Evolutionary conservation across 1,139 yeast genomes (phyloP), one percentile per base, ranked within the genome.

Genomic region (Spathaspora sp.): DNA sequence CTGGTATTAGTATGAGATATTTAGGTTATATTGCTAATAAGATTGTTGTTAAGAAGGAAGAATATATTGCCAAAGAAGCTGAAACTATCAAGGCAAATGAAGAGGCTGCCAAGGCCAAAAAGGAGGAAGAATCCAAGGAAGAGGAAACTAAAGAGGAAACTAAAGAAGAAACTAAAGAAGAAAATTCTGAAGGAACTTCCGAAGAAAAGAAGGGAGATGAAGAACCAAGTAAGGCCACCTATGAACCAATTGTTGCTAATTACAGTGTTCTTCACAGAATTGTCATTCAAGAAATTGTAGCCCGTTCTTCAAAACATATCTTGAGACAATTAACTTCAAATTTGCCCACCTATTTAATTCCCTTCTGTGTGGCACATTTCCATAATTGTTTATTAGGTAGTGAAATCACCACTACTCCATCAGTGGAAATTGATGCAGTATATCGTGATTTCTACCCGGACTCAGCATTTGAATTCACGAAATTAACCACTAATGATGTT

Each of bases 1-100:
- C 75, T 45, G 99, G 99, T 74, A 85, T 93, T 61, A 91, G 89
- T 64, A 64, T 91, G 71, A 86, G 99, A 68, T 91, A 93, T 61
- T 74, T 93, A 58, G 97, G 97, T 51, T 68, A 65, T 44, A 61
- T 85, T 57, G 84, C 83, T 17, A 61, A 60, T 17, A 58, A 63
- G 48, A 64, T 67, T 41, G 46, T 58, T 31, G 44, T 31, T 3
- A 64, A 58, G 52, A 64, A 62, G 49, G 61, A 62, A 26, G 62
- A 60, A n/a, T 62, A 57, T 41, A 47, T 54, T 40, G 54, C 58
- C 38, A 52, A 55, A 26, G 49, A 59, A 29, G 62, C 61, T 38
- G 58, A 57, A 40, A 52, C 53, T 17, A 53, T 65, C 40, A 51
- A 53, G 29, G 55, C 41, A 1, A 68, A 70, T 45, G 61, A 61